phyloP scores from a whole-genome alignment of 495 filamentous ascomycete genomes.

The Chaetomium tenue region DNA sequence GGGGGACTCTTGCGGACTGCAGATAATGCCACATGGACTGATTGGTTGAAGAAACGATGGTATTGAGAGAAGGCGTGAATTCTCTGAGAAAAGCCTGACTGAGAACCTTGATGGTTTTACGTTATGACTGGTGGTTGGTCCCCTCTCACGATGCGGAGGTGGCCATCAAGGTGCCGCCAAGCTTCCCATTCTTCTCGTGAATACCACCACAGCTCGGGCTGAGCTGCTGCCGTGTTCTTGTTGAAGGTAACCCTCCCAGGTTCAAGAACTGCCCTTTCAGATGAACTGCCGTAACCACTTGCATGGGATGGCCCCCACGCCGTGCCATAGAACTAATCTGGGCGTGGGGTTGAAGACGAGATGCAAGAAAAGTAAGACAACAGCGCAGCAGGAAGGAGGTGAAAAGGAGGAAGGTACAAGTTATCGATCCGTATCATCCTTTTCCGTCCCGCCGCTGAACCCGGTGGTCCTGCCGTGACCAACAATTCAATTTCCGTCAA shows the following conservation, averaged over 20 bases:
- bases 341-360: too few relatives aligned
- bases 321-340: too few relatives aligned
- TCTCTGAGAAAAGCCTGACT: background rate
- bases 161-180: slow-evolving; percentile 14
- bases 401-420: too few relatives aligned
- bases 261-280: background rate
- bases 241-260: background rate
- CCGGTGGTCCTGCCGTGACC: too few relatives aligned
- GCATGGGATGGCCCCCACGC: background rate
- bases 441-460: too few relatives aligned
- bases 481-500: too few relatives aligned
- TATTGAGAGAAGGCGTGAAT: background rate
- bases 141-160: background rate
- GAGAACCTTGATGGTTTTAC: slow-evolving; percentile 15
- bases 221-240: background rate
- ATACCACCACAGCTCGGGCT: background rate
- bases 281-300: background rate
- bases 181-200: background rate
- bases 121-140: background rate
- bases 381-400: too few relatives aligned
- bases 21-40: slow-evolving; percentile 1
- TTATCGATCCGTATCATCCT: too few relatives aligned
- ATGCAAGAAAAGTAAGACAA: too few relatives aligned
- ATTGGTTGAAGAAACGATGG: background rate
- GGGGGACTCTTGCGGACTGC: background rate